phyloP scores from a whole-genome alignment of 148 eudicot species.

The Fallopia convolvulus region DNA sequence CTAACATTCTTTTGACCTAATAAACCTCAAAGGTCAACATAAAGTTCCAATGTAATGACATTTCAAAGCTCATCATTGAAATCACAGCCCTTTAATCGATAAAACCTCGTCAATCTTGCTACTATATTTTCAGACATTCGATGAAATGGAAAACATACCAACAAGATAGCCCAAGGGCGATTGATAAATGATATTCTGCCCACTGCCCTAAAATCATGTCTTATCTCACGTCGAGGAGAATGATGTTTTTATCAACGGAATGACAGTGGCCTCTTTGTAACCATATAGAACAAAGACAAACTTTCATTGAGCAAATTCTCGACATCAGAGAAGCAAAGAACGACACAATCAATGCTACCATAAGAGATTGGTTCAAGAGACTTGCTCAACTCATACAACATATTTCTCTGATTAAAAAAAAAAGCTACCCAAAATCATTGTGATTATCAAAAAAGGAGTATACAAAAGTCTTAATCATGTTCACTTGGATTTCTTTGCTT shows the following conservation, averaged over 20 bases:
- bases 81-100: too few relatives aligned
- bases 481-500: constrained; percentile 42
- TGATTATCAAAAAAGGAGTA: background rate
- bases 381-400: background rate
- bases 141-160: too few relatives aligned
- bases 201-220: too few relatives aligned
- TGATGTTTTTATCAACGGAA: background rate
- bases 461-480: background rate
- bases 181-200: too few relatives aligned
- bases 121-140: too few relatives aligned
- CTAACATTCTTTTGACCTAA: too few relatives aligned
- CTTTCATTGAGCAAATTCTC: background rate
- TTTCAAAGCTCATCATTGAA: too few relatives aligned
- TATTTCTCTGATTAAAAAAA: background rate
- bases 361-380: background rate
- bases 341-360: background rate
- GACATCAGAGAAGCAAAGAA: background rate
- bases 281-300: background rate
- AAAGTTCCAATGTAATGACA: too few relatives aligned
- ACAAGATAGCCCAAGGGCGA: too few relatives aligned
- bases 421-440: background rate
- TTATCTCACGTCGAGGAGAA: too few relatives aligned
- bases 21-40: too few relatives aligned
- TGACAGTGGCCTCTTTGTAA: background rate
- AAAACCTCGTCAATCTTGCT: too few relatives aligned